Percentiles rank a stretch among this genome's conserved stretches.
Evolutionary conservation across 176 grass and related monocot species (phyloP).

Genomic region (Oryza australiensis): DNA sequence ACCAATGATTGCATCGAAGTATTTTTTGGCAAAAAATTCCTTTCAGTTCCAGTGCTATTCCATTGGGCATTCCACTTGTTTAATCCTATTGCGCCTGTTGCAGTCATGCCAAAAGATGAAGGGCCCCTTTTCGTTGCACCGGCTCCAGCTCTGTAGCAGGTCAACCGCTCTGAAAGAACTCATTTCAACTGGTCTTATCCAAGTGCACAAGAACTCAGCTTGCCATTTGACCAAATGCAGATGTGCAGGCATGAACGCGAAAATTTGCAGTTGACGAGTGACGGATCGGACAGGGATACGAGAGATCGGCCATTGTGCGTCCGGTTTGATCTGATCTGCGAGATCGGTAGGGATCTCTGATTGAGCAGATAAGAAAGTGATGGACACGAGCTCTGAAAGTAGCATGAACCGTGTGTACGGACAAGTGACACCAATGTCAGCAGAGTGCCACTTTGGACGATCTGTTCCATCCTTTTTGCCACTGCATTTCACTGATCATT

Average conservation of each 20-base stretch:
- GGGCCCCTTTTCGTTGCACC: background rate
- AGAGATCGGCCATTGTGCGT: constrained; percentile 21
- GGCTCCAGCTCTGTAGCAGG: constrained; percentile 4
- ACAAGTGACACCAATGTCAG: background rate
- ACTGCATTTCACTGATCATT: background rate
- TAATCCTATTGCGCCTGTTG: background rate
- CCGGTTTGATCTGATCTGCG: constrained; percentile 34
- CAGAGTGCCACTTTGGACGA: background rate
- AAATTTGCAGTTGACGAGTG: background rate
- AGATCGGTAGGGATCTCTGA: background rate
- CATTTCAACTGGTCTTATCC: background rate
- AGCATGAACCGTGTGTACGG: background rate
- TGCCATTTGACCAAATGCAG: background rate
- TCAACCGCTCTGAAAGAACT: constrained; percentile 29
- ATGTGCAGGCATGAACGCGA: constrained; percentile 12
- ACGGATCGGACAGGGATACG: background rate
- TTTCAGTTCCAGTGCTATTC: background rate
- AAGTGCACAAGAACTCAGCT: background rate
- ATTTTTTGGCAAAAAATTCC: background rate
- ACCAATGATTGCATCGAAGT: background rate
- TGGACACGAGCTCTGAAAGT: constrained; percentile 12
- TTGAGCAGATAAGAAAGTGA: constrained; percentile 33
- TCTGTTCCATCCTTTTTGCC: background rate
- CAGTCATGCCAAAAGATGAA: constrained; percentile 7
- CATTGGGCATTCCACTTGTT: constrained; percentile 11